Base-by-base conservation (phyloP, 129 eudicot genomes). In the Rutidosis leptorrhynchoides region DNA sequence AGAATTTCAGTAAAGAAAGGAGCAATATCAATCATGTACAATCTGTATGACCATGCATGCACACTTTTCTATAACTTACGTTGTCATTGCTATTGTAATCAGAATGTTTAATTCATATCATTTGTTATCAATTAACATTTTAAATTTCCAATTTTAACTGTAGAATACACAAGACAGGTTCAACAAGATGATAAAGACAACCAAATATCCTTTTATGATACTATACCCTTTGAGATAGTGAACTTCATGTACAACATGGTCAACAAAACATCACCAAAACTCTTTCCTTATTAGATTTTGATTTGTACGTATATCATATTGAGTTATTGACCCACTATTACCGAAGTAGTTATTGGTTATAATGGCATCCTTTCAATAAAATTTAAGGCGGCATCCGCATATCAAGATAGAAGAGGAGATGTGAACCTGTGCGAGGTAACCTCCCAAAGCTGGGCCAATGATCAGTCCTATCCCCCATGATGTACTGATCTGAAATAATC, bases 381-480 rank as follows among this genome's bases (percentile, higher is more conserved):
- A 20, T 54, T 6, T 10, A 51, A 63, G 43, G 35, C 63, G 53
- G 33, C 37, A 63, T 62, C 0, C 35, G 64, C 7, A 52, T 37
- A 48, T 51, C 1, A 48, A 71, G 71, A 60, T 42, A 55, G 4
- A 51, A n/a, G 65, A 30, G 60, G 19, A 52, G 23, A 45, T 48
- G 61, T 26, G 48, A 64, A 78, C 98, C 89, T 93, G 99, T 12
- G 99, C 96, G 76, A 93, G 89, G 64, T 53, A 89, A 25, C 98
- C 98, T 73, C 98, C 98, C 61, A 93, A 42, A 72, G 92, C 95
- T 33, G 99, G 99, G 22, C 99, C 99, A 66, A 89, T 48, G 15
- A 89, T 77, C 72, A 93, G 80, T 72, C 99, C 99, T 26, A 83
- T 79, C n/a, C 95, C 96, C 99, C 96, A 89, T 25, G 99, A 75